Conservation (phyloP, 441 rosid genomes). For the Viola pubescens region DNA sequence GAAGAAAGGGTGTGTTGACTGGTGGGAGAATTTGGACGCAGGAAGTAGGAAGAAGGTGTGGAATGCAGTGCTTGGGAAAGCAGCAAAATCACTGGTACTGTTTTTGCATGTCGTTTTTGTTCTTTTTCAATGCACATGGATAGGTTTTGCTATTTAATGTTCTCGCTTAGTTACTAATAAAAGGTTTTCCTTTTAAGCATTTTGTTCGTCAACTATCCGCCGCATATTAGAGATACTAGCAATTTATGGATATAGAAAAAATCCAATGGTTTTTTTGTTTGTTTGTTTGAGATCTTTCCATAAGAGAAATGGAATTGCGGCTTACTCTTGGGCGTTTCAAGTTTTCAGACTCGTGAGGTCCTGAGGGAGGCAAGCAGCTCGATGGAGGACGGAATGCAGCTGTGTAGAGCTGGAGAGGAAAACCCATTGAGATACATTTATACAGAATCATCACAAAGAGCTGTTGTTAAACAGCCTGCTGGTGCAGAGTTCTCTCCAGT, state of each 20-base stretch:
- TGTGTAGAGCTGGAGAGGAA: constrained; percentile 39
- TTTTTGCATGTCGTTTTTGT: constrained; percentile 14
- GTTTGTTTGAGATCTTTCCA: not conserved
- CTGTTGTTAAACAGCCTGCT: constrained; percentile 16
- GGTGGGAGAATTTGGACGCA: constrained; percentile 76
- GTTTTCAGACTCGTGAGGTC: constrained; percentile 62
- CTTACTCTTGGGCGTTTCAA: constrained; percentile 22
- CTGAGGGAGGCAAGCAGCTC: constrained; percentile 46
- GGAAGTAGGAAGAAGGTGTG: constrained; percentile 42
- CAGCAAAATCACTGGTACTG: constrained; percentile 68
- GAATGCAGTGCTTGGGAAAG: constrained; percentile 46
- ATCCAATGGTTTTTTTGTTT: not conserved
- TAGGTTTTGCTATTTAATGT: too few species aligned
- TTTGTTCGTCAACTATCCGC: not conserved
- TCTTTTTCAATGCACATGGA: not conserved
- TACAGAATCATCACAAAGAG: constrained; percentile 24
- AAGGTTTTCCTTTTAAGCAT: not conserved
- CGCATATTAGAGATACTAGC: not conserved
- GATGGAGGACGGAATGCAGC: constrained; percentile 42
- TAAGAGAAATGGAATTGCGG: constrained; percentile 3
- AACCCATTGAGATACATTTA: constrained; percentile 30
- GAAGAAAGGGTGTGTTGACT: constrained; percentile 75
- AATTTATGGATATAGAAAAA: not conserved
- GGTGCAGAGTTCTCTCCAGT: constrained; percentile 37
- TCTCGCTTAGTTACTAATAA: not conserved